Conservation (phyloP, 345 rosid species). For the Rhodomyrtus tomentosa region DNA sequence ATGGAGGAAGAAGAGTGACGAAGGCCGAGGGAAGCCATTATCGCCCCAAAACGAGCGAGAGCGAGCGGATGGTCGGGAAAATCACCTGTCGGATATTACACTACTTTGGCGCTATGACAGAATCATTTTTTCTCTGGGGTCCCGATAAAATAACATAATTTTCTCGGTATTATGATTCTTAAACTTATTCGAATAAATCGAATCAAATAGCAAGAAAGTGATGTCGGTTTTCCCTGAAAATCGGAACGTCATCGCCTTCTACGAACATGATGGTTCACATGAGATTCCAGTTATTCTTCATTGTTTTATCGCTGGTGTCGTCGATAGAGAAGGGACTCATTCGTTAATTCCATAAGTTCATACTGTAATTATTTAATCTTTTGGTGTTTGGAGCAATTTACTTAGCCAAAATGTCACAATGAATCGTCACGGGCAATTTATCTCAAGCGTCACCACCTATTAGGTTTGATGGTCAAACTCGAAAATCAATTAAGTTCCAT, state of each 20-base stretch:
- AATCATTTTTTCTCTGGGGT: neutral
- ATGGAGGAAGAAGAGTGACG: neutral
- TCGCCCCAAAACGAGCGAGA: neutral
- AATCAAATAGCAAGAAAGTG: neutral
- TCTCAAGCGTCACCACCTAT: too few relatives aligned
- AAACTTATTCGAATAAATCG: neutral
- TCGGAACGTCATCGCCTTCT: too few relatives aligned
- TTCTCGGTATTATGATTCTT: neutral
- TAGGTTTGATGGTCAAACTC: too few relatives aligned
- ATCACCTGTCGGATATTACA: neutral
- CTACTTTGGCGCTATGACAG: neutral
- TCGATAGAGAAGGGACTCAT: neutral
- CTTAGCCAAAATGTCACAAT: too few relatives aligned
- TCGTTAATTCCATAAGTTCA: neutral
- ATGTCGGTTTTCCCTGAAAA: neutral
- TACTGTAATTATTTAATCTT: neutral
- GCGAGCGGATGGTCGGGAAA: neutral
- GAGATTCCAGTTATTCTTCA: neutral
- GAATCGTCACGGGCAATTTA: too few relatives aligned
- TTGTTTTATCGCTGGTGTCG: neutral
- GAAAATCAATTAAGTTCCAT: too few relatives aligned
- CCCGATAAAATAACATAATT: neutral
- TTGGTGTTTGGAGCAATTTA: neutral
- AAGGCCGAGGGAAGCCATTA: neutral
- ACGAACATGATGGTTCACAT: neutral